Conservation (phyloP, 768 basidiomycete species). For the Imleria badia region DNA sequence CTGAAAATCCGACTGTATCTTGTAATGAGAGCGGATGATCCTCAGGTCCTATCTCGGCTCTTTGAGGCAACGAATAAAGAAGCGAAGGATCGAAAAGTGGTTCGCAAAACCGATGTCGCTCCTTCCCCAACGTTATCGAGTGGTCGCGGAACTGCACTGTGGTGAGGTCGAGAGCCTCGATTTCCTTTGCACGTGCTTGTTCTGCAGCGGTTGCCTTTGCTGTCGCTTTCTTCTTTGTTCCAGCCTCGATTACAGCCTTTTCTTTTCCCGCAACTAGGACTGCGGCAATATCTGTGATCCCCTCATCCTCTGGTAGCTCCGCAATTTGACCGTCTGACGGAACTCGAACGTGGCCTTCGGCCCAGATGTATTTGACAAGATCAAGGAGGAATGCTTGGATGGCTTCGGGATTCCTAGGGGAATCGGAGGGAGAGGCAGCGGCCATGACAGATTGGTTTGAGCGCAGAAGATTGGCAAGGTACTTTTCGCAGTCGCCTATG, state of each 20-base stretch:
- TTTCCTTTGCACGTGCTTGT: conserved; percentile 77
- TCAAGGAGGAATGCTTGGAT: conserved; percentile 55
- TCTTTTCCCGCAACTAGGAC: conserved; percentile 90
- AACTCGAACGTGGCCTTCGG: conserved; percentile 66
- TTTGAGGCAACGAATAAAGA: conserved; percentile 38
- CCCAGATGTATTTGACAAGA: conserved; percentile 63
- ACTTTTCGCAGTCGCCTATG: conserved; percentile 66
- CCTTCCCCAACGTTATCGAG: conserved; percentile 77
- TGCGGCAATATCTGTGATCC: conserved; percentile 86
- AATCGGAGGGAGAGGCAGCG: conserved; percentile 54
- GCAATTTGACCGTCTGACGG: conserved; percentile 74
- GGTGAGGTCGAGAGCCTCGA: conserved; percentile 81
- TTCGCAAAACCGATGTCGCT: conserved; percentile 89
- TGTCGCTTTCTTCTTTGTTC: conserved; percentile 73
- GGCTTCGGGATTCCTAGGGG: conserved; percentile 44
- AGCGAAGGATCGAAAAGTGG: conserved; percentile 78
- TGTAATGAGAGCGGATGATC: conserved; percentile 49
- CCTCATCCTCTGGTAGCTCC: conserved; percentile 69
- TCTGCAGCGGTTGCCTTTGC: conserved; percentile 76
- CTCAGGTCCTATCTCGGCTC: conserved; percentile 24
- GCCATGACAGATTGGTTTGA: conserved; percentile 64
- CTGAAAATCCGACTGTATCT: conserved; percentile 63
- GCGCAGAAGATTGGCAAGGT: conserved; percentile 72
- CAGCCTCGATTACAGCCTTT: conserved; percentile 82
- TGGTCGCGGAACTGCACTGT: conserved; percentile 70